These are phyloP conservation scores for Leccinum boreale DNA, from an alignment of 768 basidiomycete species.

Conservation along the genomic window DNA sequence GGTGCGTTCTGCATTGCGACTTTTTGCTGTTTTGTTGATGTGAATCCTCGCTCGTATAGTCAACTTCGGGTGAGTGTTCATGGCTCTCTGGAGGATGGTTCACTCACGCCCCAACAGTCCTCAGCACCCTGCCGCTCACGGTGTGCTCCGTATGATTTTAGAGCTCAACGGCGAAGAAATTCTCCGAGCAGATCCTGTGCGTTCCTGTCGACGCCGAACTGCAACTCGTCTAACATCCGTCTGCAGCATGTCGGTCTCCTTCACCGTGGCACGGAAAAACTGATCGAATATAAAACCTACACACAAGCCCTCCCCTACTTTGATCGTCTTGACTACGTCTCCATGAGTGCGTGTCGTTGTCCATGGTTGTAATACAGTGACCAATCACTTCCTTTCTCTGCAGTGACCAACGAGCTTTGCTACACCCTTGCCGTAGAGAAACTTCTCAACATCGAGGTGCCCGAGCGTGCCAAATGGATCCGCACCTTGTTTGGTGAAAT, in stretches of 20 bases:
- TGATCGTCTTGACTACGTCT: constrained; percentile 98
- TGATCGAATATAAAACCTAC: constrained; percentile 99
- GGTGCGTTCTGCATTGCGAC: constrained; percentile 44
- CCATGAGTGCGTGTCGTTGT: constrained; percentile 75
- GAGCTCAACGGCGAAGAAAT: constrained; percentile 98
- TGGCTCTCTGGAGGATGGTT: neutral
- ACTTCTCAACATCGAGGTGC: constrained; percentile 93
- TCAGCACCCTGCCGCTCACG: constrained; percentile 98
- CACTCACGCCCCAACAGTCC: constrained; percentile 38
- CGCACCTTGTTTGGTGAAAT: constrained; percentile 96
- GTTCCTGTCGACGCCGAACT: constrained; percentile 16
- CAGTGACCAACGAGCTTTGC: constrained; percentile 98
- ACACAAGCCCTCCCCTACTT: constrained; percentile 98
- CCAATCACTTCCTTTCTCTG: constrained; percentile 4
- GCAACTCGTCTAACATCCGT: constrained; percentile 6
- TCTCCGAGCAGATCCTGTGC: constrained; percentile 77
- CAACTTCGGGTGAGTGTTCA: constrained; percentile 74
- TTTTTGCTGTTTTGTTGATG: constrained; percentile 2
- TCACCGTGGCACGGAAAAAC: constrained; percentile 96
- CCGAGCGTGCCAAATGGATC: constrained; percentile 98
- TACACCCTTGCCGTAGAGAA: constrained; percentile 98
- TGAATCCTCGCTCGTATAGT: constrained; percentile 45
- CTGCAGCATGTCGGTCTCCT: constrained; percentile 87
- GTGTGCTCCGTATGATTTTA: constrained; percentile 94
- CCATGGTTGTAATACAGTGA: neutral